Evolutionary conservation across 306 rosid species (phyloP).

Genomic region (Purshia tridentata): DNA sequence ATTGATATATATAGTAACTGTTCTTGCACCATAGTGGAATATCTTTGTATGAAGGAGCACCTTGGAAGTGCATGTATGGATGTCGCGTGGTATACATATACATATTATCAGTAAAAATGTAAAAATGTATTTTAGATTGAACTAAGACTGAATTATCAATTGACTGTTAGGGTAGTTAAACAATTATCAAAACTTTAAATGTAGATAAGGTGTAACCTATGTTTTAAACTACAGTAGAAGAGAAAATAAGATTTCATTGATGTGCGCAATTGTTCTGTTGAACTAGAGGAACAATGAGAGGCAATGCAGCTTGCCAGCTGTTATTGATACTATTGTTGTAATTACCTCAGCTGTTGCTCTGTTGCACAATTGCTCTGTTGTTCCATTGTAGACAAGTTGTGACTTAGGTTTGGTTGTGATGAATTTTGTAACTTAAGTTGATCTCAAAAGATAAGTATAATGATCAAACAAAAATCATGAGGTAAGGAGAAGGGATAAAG

Average conservation of each 20-base stretch:
- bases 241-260: neutral
- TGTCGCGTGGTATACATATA: no score
- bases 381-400: neutral
- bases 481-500: neutral
- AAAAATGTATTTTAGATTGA: neutral
- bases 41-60: no score
- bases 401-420: neutral
- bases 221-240: neutral
- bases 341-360: no score
- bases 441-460: constrained; percentile 1
- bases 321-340: neutral
- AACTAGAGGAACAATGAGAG: neutral
- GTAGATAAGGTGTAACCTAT: neutral
- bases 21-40: neutral
- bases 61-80: no score
- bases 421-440: neutral
- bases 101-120: no score
- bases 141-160: neutral
- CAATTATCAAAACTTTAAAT: neutral
- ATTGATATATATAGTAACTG: neutral
- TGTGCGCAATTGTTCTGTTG: neutral
- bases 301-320: neutral
- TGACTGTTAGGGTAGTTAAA: neutral
- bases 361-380: no score
- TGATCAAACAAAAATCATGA: neutral